phyloP scores from a whole-genome alignment of 192 early-diverging fungal species.

The Coemansia sp. region DNA sequence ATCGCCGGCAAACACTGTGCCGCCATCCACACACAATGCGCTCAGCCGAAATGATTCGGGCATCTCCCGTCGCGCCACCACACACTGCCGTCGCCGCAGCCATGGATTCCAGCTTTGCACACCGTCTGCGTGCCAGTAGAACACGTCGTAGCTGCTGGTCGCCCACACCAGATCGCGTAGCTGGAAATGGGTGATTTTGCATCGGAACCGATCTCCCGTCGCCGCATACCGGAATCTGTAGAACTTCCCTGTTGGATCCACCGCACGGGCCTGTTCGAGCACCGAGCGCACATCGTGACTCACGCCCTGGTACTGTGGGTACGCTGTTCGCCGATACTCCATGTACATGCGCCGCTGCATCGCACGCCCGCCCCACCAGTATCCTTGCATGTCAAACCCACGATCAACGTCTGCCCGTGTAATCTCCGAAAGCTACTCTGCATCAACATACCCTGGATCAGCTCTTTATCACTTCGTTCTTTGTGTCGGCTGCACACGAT shows the following conservation, averaged over 20 bases:
- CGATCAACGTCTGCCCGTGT: constrained; percentile 18
- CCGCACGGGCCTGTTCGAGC: constrained; percentile 15
- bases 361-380: constrained; percentile 52
- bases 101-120: constrained; percentile 46
- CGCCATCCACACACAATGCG: constrained; percentile 39
- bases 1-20: constrained; percentile 46
- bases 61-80: constrained; percentile 27
- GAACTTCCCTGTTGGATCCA: constrained; percentile 17
- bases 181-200: constrained; percentile 50
- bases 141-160: constrained; percentile 47
- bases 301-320: constrained; percentile 53
- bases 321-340: constrained; percentile 50
- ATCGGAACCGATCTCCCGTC: constrained; percentile 21
- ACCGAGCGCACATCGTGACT: constrained; percentile 39
- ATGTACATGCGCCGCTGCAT: constrained; percentile 35
- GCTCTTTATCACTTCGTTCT: not conserved
- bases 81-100: constrained; percentile 13
- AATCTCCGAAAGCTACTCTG: constrained; percentile 26
- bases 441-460: not conserved
- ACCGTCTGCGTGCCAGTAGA: constrained; percentile 31
- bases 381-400: constrained; percentile 60
- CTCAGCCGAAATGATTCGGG: constrained; percentile 24
- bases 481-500: not conserved
- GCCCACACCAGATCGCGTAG: constrained; percentile 53
- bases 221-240: constrained; percentile 32